Evolutionary conservation across 345 rosid species (phyloP).

Genomic region (Hibiscus syriacus): DNA sequence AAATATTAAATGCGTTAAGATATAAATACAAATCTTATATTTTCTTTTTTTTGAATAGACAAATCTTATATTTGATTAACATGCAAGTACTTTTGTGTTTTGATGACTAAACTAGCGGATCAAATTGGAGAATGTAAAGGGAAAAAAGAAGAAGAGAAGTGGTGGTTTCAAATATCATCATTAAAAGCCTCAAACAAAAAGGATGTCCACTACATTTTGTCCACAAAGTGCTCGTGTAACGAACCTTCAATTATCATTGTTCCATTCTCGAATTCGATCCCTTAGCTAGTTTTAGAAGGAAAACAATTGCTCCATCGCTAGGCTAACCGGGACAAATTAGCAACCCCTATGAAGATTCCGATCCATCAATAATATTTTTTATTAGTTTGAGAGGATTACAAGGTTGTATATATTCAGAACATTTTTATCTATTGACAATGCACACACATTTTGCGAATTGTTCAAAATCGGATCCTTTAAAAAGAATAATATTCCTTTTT

Average conservation of each 20-base stretch:
- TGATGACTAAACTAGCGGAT: neutral
- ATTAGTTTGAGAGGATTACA: too few species aligned
- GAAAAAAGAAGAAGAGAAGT: neutral
- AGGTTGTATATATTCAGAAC: too few species aligned
- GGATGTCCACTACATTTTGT: constrained; percentile 18
- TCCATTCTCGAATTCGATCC: neutral
- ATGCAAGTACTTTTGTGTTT: neutral
- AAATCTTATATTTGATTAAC: too few species aligned
- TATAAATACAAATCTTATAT: too few species aligned
- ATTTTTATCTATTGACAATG: too few species aligned
- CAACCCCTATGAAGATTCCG: neutral
- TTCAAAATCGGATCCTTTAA: too few species aligned
- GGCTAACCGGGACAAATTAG: neutral
- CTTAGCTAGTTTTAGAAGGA: neutral
- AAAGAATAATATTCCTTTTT: too few species aligned
- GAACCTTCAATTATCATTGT: constrained; percentile 8
- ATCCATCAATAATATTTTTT: too few species aligned
- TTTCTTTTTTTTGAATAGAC: too few species aligned
- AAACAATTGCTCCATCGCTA: neutral
- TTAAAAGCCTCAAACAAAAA: constrained; percentile 5
- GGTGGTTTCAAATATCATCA: constrained; percentile 17
- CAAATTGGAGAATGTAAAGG: neutral
- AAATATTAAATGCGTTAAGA: too few species aligned
- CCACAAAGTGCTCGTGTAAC: neutral
- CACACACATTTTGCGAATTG: too few species aligned